phyloP scores from a whole-genome alignment of 495 filamentous ascomycete species.

The Tuber melanosporum region DNA sequence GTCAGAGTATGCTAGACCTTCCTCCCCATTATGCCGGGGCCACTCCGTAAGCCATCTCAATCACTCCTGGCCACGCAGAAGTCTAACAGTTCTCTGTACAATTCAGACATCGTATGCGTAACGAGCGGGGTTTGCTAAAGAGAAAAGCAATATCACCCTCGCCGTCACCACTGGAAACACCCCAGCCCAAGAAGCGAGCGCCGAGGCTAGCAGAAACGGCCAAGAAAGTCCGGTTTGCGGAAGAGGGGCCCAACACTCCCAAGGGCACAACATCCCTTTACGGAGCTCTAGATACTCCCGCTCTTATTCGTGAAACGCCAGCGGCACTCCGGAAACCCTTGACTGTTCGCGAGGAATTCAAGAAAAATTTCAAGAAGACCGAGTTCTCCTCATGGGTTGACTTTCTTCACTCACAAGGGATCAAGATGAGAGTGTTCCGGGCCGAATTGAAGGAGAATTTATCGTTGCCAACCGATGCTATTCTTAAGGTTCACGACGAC shows the following conservation, averaged over 20 bases:
- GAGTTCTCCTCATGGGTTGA: conserved; percentile 33
- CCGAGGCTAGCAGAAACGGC: neutral
- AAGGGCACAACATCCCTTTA: conserved; percentile 1
- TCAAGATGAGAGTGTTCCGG: conserved; percentile 17
- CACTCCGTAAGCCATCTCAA: conserved; percentile 36
- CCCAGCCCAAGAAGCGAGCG: neutral
- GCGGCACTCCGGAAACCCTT: conserved; percentile 26
- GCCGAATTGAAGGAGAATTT: conserved; percentile 16
- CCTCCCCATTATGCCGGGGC: conserved; percentile 41
- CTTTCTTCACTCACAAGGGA: conserved; percentile 23
- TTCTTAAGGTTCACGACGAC: conserved; percentile 29
- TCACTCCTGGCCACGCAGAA: neutral
- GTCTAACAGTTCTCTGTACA: neutral
- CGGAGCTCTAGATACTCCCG: conserved; percentile 32
- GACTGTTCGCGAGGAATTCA: conserved; percentile 30
- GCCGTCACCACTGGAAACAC: neutral
- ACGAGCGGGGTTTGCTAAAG: neutral
- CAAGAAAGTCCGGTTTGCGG: conserved; percentile 21
- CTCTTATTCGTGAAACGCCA: conserved; percentile 38
- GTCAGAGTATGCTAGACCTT: conserved; percentile 39
- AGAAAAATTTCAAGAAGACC: conserved; percentile 31
- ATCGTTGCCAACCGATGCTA: conserved; percentile 30
- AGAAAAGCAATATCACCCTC: neutral
- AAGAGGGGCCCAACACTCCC: conserved; percentile 22
- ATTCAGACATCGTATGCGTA: neutral